A percentile compares a stretch with the other conserved stretches of the same genome.
These are phyloP conservation scores for Penicillium brasilianum DNA, from an alignment of 2,329 filamentous ascomycete genomes.

Conservation along the genomic window DNA sequence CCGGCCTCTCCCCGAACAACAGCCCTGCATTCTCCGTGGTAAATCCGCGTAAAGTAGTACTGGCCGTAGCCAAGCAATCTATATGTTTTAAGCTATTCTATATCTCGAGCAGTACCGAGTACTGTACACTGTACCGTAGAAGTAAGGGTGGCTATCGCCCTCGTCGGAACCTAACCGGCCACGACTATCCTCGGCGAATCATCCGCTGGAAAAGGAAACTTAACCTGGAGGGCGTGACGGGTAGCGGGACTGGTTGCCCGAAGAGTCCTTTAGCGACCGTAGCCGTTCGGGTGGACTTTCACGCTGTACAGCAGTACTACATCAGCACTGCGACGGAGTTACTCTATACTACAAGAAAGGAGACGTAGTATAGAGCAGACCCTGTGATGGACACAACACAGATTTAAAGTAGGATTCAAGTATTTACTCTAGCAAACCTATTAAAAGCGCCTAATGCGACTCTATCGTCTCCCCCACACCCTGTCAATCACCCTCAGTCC, in stretches of 20 bases:
- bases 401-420: background rate
- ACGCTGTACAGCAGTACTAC: background rate
- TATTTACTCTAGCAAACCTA: background rate
- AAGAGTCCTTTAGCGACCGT: constrained; percentile 1
- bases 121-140: background rate
- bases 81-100: background rate
- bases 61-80: background rate
- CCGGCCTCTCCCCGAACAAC: constrained; percentile 1
- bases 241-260: background rate
- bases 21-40: constrained; percentile 1
- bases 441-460: background rate
- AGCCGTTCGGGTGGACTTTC: background rate
- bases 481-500: background rate
- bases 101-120: background rate
- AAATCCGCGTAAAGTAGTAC: background rate
- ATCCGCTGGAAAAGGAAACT: constrained; percentile 27
- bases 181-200: constrained; percentile 4
- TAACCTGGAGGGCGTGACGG: background rate
- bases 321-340: background rate
- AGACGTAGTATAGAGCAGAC: background rate
- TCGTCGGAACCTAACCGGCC: constrained; percentile 1
- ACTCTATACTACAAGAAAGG: background rate
- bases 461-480: background rate
- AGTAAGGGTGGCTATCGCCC: background rate
- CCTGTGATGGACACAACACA: background rate